These are phyloP conservation scores for Metschnikowia santaceciliae DNA, from an alignment of 805 yeast genomes.

Conservation along the genomic window DNA sequence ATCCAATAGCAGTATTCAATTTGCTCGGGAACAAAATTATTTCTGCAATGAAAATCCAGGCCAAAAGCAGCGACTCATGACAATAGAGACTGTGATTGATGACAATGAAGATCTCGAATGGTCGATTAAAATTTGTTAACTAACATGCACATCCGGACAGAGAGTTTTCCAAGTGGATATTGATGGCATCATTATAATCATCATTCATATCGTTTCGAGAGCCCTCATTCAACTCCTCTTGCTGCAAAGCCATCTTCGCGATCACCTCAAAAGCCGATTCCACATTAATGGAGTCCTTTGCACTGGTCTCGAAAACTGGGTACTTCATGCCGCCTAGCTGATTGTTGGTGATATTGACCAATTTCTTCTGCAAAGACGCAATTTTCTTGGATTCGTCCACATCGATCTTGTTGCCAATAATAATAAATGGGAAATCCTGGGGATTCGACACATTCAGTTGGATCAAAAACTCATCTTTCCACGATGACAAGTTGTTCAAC, in stretches of 20 bases:
- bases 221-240: slow-evolving; percentile 87
- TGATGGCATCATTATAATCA: slow-evolving; percentile 94
- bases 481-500: slow-evolving; percentile 79
- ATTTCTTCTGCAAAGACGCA: slow-evolving; percentile 52
- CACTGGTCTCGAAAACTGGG: slow-evolving; percentile 96
- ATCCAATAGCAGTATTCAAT: too few relatives aligned
- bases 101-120: too few relatives aligned
- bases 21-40: too few relatives aligned
- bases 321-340: slow-evolving; percentile 58
- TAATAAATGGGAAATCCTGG: slow-evolving; percentile 92
- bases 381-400: slow-evolving; percentile 86
- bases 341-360: slow-evolving; percentile 41
- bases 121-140: background rate
- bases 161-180: slow-evolving; percentile 87
- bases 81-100: too few relatives aligned
- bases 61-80: too few relatives aligned
- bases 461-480: slow-evolving; percentile 94
- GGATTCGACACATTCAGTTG: slow-evolving; percentile 94
- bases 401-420: slow-evolving; percentile 92
- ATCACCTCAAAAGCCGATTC: slow-evolving; percentile 95
- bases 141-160: slow-evolving; percentile 72
- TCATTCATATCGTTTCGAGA: slow-evolving; percentile 55
- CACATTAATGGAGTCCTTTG: slow-evolving; percentile 92
- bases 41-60: too few relatives aligned
- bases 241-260: slow-evolving; percentile 92